phyloP scores from a whole-genome alignment of 2,329 filamentous ascomycete genomes.

The Arthrobotrys sphaeroides region DNA sequence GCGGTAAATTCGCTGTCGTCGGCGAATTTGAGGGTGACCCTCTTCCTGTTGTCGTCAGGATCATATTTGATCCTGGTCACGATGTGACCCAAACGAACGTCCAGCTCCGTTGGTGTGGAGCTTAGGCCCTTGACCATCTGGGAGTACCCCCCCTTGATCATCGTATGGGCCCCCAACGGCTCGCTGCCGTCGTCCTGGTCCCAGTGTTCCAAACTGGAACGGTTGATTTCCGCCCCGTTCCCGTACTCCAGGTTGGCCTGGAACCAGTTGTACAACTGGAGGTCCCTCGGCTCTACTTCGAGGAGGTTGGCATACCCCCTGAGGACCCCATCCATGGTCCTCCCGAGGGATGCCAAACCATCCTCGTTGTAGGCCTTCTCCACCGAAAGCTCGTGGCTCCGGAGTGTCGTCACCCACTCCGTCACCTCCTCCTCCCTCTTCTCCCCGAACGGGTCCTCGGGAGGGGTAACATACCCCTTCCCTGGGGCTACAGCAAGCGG shows the following conservation, averaged over 20 bases:
- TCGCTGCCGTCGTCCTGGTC: conserved; percentile 98
- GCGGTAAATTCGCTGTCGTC: conserved; percentile 74
- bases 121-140: conserved; percentile 88
- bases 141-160: conserved; percentile 93
- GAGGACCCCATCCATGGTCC: conserved; percentile 92
- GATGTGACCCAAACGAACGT: conserved; percentile 76
- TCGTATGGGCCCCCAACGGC: conserved; percentile 92
- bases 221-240: conserved; percentile 87
- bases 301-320: conserved; percentile 84
- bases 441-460: neutral
- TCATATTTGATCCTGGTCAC: conserved; percentile 76
- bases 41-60: conserved; percentile 60
- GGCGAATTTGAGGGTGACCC: conserved; percentile 56
- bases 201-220: conserved; percentile 88
- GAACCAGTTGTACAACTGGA: conserved; percentile 95
- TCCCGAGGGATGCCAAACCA: conserved; percentile 78
- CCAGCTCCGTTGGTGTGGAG: conserved; percentile 77
- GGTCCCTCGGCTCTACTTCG: conserved; percentile 83
- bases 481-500: conserved; percentile 68
- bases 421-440: neutral
- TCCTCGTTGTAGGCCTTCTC: conserved; percentile 71
- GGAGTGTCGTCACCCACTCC: neutral
- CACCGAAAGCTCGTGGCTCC: conserved; percentile 68
- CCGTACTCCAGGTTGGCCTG: conserved; percentile 98
- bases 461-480: conserved; percentile 31